Base-by-base conservation (phyloP, 768 basidiomycete species). In the Zangia roseola region DNA sequence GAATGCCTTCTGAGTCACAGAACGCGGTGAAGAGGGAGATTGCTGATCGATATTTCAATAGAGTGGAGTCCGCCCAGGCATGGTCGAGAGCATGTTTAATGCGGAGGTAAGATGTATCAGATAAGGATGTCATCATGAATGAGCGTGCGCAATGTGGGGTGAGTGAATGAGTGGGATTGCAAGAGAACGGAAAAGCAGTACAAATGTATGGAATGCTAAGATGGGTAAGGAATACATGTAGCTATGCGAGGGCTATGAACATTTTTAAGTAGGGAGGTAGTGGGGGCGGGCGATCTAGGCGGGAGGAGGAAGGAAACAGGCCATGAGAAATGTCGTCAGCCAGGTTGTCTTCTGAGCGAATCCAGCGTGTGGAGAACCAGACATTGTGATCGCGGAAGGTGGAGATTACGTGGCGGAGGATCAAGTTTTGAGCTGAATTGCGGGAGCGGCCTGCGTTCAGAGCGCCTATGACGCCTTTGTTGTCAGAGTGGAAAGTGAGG, bases 291-390 rank as follows among this genome's bases (percentile, higher is more conserved):
- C 17, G 4, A 0, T 25, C 10, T 2, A 34, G 31, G 20, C 69
- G 67, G 20, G 42, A 6, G 4, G 16, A 7, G 1, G 49, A 23
- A 0, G 55, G 55, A 42, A 68, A 71, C 10, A 52, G 38, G 0
- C 75, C 72, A 6, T 68, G n/a, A 0, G 73, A 78, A 6, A 70
- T 69, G 52, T 79, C 78, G 0, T 52, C 10, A 1, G 8, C n/a
- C n/a, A n/a, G n/a, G n/a, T n/a, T n/a, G n/a, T n/a, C n/a, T n/a
- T n/a, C 41, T 3, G 51, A 58, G 2, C 16, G 36, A 0, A 58
- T 48, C 55, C 57, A 58, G 0, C 21, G 12, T 0, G 50, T 17
- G 0, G 38, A 50, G 1, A 54, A 26, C 42, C 39, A 44, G 7
- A 50, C 50, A 2, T 31, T 24, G n/a, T 41, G 30, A 10, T 58